Base-by-base conservation (phyloP, 176 grass and related monocot genomes). In the Thalia dealbata region DNA sequence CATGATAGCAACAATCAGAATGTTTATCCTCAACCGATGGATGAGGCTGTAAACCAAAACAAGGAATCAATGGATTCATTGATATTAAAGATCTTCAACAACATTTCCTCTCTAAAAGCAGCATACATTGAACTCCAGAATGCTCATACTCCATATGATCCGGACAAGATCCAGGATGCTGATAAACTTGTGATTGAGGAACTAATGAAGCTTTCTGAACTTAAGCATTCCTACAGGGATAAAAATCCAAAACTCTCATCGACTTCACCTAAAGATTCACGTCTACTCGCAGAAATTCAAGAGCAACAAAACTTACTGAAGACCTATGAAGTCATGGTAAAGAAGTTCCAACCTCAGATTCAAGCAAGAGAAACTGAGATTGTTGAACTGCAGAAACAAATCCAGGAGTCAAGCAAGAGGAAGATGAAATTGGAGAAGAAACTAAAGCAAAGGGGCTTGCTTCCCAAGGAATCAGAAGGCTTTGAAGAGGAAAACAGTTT, bases 261-360 rank as follows among this genome's bases (percentile, higher is more conserved):
- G 50, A 80, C 85, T 69, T 80, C 90, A 56, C 87, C 95, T 76
- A 87, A 92, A 86, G 95, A 92, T 97, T 81, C 81, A 41, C 74
- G 78, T 55, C 84, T 97, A 55, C 87, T 97, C 71, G 73, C 82
- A 67, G 95, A 97, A 80, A 88, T 97, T 75, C 95, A 97, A 61
- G 87, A 97, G 73, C 95, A 97, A 41, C 95, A 97, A 52, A 92
- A 82, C 72, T 83, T 97, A 51, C 71, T 97, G n/a, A 92, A 92
- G 83, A 97, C 87, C 10, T 97, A 92, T 24, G 95, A 92, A 73
- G 87, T 91, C 64, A 92, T 92, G 95, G 95, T 97, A 62, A 97
- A 97, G 56, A 97, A 97, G 73, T 97, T 97, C 58, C 85, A 97
- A 69, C 90, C 90, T n/a, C 89, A 97, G 76, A 92, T 97, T 78